These are phyloP conservation scores for Colletotrichum abscissum DNA, from an alignment of 2,329 filamentous ascomycete genomes.

Conservation along the genomic window DNA sequence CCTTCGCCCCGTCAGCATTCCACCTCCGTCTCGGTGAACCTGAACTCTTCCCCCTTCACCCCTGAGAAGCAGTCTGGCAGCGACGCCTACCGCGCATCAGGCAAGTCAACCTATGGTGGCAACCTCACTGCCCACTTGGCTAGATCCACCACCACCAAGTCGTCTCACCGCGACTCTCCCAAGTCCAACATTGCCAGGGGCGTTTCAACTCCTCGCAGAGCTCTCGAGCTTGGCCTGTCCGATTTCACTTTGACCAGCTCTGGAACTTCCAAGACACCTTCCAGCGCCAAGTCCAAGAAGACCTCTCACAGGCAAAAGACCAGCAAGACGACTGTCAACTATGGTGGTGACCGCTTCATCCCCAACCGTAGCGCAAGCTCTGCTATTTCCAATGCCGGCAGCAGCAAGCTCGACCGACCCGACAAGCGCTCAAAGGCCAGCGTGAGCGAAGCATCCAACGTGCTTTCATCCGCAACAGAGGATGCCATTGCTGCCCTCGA, in stretches of 20 bases:
- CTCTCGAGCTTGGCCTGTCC: slow-evolving; percentile 88
- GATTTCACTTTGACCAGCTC: slow-evolving; percentile 93
- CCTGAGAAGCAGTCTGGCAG: slow-evolving; percentile 70
- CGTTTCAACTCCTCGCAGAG: slow-evolving; percentile 81
- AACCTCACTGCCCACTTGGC: slow-evolving; percentile 85
- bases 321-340: slow-evolving; percentile 82
- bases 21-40: slow-evolving; percentile 59
- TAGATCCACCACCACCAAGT: slow-evolving; percentile 72
- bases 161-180: slow-evolving; percentile 83
- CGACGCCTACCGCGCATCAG: slow-evolving; percentile 60
- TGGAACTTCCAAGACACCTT: slow-evolving; percentile 72
- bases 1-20: slow-evolving; percentile 82
- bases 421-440: slow-evolving; percentile 81
- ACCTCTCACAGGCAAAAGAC: slow-evolving; percentile 62
- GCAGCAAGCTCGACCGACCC: slow-evolving; percentile 80
- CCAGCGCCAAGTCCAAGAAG: slow-evolving; percentile 68
- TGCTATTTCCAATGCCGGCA: slow-evolving; percentile 82
- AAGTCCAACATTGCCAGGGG: slow-evolving; percentile 93
- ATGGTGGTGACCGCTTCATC: slow-evolving; percentile 92
- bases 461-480: slow-evolving; percentile 83
- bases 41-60: slow-evolving; percentile 80
- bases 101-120: slow-evolving; percentile 82
- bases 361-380: slow-evolving; percentile 93
- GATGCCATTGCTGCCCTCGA: slow-evolving; percentile 85
- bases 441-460: slow-evolving; percentile 75